A percentile compares a stretch with the other conserved stretches of the same genome.
These are phyloP conservation scores for Ananas comosus DNA, from an alignment of 176 grass and related monocot species.

Conservation along the genomic window DNA sequence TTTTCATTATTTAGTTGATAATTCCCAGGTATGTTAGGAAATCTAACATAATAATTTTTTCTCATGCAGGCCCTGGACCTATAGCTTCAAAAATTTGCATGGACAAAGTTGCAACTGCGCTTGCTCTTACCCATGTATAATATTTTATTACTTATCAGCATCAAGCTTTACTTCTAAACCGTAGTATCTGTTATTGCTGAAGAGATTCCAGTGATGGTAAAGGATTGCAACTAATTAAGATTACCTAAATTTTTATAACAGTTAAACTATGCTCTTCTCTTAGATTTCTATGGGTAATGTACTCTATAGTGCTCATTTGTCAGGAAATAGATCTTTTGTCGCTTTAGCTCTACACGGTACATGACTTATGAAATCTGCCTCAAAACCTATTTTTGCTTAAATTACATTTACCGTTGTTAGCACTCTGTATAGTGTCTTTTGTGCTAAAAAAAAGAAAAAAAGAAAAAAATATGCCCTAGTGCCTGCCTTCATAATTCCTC, in stretches of 20 bases:
- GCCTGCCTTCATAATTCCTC: not conserved
- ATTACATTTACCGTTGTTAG: too few species aligned
- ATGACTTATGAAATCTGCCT: not conserved
- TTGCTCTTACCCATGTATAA: slow-evolving; percentile 66
- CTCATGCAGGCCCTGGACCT: slow-evolving; percentile 62
- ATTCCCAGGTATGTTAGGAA: slow-evolving; percentile 8
- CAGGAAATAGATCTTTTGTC: not conserved
- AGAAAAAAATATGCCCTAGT: too few species aligned
- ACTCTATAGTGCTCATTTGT: not conserved
- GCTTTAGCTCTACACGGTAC: not conserved
- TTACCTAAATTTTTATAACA: not conserved
- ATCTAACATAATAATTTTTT: slow-evolving; percentile 6
- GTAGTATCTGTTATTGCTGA: not conserved
- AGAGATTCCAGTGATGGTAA: not conserved
- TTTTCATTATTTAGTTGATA: slow-evolving; percentile 8
- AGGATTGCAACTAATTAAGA: not conserved
- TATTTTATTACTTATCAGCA: slow-evolving; percentile 21
- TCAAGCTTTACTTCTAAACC: slow-evolving; percentile 5
- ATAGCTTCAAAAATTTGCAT: slow-evolving; percentile 85
- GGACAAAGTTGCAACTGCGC: slow-evolving; percentile 78
- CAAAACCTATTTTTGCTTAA: not conserved
- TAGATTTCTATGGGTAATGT: not conserved
- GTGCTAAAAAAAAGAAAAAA: too few species aligned
- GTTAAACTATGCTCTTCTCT: not conserved
- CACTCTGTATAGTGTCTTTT: too few species aligned